Conservation (phyloP, 2,329 filamentous ascomycete genomes). For the Hypoxylon sp. region DNA sequence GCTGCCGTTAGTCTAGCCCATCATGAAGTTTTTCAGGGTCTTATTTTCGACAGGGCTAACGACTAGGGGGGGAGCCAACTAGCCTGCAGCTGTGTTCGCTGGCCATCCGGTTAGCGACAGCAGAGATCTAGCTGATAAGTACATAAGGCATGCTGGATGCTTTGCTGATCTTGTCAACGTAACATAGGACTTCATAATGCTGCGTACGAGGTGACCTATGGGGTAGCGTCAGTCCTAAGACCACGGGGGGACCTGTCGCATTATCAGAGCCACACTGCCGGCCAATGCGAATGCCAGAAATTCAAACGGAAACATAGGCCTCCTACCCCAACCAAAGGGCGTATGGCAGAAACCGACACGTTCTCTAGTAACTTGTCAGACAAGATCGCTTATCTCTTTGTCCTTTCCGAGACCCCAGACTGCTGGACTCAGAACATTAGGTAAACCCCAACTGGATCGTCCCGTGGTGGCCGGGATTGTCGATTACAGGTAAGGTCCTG, state of each 20-base stretch:
- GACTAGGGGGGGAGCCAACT: constrained; percentile 9
- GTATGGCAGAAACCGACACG: constrained; percentile 6
- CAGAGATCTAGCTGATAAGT: constrained; percentile 33
- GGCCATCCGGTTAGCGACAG: constrained; percentile 11
- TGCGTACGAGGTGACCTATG: constrained; percentile 2
- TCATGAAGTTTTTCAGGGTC: constrained; percentile 37
- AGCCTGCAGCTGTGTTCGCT: constrained; percentile 11
- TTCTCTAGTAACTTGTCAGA: constrained; percentile 1
- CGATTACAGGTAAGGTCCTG: neutral
- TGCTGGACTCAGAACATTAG: neutral
- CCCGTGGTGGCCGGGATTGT: neutral
- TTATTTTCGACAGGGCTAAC: constrained; percentile 24
- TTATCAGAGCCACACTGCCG: neutral
- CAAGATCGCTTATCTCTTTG: constrained; percentile 21
- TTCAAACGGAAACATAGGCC: neutral
- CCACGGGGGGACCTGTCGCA: neutral
- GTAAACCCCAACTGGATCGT: constrained; percentile 2
- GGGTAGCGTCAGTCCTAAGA: neutral
- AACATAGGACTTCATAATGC: neutral
- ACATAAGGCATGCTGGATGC: constrained; percentile 9
- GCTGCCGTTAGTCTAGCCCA: constrained; percentile 24
- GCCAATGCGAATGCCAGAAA: neutral
- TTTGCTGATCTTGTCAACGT: constrained; percentile 2
- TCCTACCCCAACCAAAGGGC: neutral
- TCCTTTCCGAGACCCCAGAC: constrained; percentile 9